Percentiles rank a stretch among this genome's conserved stretches.
These are phyloP conservation scores for Chlorella ohadii DNA, from an alignment of 139 green algal genomes.

Conservation along the genomic window DNA sequence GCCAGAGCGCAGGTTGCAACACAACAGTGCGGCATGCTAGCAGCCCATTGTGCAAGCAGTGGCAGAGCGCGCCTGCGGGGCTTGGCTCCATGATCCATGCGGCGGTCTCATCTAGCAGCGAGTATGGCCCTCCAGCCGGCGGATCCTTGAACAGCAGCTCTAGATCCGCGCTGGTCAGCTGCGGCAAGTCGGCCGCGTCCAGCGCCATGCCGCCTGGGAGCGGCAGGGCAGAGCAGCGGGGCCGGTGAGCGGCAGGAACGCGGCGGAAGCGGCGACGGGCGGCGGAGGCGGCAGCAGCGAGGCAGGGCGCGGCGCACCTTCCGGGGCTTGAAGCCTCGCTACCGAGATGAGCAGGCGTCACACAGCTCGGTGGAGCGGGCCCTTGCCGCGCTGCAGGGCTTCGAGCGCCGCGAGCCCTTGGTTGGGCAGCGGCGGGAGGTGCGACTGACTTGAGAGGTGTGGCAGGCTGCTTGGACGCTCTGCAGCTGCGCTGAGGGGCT, in stretches of 20 bases:
- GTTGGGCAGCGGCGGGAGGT: no score
- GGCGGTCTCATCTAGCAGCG: neutral
- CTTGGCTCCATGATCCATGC: slow-evolving; percentile 19
- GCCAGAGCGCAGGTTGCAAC: no score
- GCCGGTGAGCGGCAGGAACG: neutral
- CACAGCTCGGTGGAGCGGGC: no score
- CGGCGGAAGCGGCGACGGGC: neutral
- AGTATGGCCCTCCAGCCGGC: neutral
- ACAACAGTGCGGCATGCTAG: no score
- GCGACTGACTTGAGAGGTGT: no score
- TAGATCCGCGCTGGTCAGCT: neutral
- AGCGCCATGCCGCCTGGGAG: neutral
- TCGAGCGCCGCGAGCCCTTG: no score
- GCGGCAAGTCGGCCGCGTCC: neutral
- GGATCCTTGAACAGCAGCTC: neutral
- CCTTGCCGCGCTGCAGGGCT: no score
- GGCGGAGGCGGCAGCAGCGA: neutral
- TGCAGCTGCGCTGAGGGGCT: no score
- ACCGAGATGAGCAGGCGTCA: no score
- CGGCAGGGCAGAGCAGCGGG: neutral
- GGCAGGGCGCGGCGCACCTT: no score
- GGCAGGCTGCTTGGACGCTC: no score
- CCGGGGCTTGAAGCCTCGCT: no score
- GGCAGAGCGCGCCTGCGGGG: neutral
- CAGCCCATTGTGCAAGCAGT: neutral